Percentiles rank a stretch among this genome's conserved stretches.
These are phyloP conservation scores for Trametes cingulata DNA, from an alignment of 768 basidiomycete species.

Conservation along the genomic window DNA sequence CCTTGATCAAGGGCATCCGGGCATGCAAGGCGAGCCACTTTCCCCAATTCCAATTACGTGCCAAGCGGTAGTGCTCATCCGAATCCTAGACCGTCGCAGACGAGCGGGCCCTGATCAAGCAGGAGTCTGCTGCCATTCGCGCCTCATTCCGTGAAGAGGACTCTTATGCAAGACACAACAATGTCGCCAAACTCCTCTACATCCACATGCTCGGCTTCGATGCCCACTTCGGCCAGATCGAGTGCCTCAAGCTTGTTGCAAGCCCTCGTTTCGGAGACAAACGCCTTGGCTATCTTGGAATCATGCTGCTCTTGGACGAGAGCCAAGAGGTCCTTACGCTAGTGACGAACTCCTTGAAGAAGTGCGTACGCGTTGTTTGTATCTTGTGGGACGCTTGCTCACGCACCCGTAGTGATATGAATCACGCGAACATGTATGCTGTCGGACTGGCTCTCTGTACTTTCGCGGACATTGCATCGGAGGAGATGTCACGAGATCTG, in stretches of 20 bases:
- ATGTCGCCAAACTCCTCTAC: conserved; percentile 96
- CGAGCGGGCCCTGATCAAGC: conserved; percentile 94
- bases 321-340: conserved; percentile 96
- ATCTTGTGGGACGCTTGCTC: conserved; percentile 9
- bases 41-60: neutral
- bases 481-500: conserved; percentile 99
- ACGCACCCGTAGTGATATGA: conserved; percentile 79
- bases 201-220: conserved; percentile 99
- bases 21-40: conserved; percentile 75
- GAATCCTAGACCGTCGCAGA: conserved; percentile 86
- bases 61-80: conserved; percentile 23
- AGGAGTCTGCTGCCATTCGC: conserved; percentile 95
- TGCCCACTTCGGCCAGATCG: conserved; percentile 99
- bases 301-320: conserved; percentile 97
- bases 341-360: conserved; percentile 97
- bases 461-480: conserved; percentile 98
- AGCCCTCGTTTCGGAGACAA: conserved; percentile 97
- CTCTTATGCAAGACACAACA: conserved; percentile 92
- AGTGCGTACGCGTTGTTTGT: conserved; percentile 52
- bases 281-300: conserved; percentile 92
- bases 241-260: conserved; percentile 92
- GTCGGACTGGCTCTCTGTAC: conserved; percentile 97
- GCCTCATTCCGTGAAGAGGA: conserved; percentile 98
- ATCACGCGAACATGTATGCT: conserved; percentile 98
- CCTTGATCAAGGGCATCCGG: conserved; percentile 97